Evolutionary conservation across 2,329 filamentous ascomycete genomes (phyloP), one percentile per base, ranked within the genome.

Genomic region (Pezicula carpinea): DNA sequence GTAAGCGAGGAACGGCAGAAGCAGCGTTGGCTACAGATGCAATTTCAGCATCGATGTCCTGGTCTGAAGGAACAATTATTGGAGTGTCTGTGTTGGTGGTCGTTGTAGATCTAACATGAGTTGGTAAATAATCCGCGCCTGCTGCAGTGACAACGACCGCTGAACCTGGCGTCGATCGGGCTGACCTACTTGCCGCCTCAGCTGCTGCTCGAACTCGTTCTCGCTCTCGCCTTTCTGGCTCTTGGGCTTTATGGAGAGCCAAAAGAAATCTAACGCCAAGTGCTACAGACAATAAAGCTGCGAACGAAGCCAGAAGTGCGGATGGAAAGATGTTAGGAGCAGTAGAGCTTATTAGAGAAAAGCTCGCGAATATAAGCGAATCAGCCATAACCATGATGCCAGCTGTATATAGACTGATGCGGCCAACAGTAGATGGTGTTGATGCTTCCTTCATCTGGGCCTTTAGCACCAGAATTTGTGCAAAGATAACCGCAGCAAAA

Each of bases 341-440:
- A 11, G 76, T 76, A 31, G 70, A 43, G 72, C 74, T 77, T 72
- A 81, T 3, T 69, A 76, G 10, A 69, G 72, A n/a, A 75, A 74
- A 52, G n/a, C 71, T 71, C 2, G 70, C 69, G 53, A 83, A 82
- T 3, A 77, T 69, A 52, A 83, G 69, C 10, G 78, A 79, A 55
- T 86, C 82, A 14, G 78, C 77, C 48, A 85, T 68, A 26, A 83
- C 68, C 77, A 85, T 83, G 53, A 77, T 72, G 43, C 73, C 72
- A 19, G 77, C 71, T 0, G 81, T 84, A 60, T 75, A 76, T 60
- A 85, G 82, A 63, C 82, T 85, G 56, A 85, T 75, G 15, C 83
- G 73, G 3, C 79, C 81, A 55, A 85, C 71, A 2, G 82, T 86
- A 0, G 82, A 86, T 3, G 83, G 83, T 6, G 83, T 86, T 39